A percentile compares a stretch with the other conserved stretches of the same genome.
Conservation (phyloP, 2,329 filamentous ascomycete species). For the Plectosphaerella sp. region DNA sequence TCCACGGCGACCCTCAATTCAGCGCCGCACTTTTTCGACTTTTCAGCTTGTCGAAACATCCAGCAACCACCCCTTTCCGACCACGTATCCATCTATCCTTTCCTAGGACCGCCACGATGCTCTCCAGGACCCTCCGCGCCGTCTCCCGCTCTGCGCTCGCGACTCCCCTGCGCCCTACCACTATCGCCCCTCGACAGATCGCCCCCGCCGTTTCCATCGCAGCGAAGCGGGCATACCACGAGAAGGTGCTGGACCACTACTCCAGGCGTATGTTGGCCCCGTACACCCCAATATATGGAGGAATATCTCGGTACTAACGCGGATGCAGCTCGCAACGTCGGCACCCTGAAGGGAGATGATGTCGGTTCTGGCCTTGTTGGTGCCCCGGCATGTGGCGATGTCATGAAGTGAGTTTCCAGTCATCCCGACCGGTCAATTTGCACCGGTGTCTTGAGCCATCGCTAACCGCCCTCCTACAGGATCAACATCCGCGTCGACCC, state of each 20-base stretch:
- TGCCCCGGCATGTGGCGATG: constrained; percentile 83
- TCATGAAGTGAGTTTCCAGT: constrained; percentile 61
- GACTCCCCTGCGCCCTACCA: constrained; percentile 31
- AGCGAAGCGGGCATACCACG: constrained; percentile 44
- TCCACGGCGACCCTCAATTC: not conserved
- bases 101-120: constrained; percentile 28
- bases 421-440: not conserved
- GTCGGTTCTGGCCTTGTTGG: constrained; percentile 91
- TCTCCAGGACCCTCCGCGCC: constrained; percentile 40
- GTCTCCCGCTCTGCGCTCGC: constrained; percentile 38
- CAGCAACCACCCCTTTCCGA: not conserved
- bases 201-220: constrained; percentile 33
- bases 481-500: constrained; percentile 85
- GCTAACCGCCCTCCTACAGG: constrained; percentile 24
- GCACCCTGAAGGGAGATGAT: constrained; percentile 71
- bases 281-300: constrained; percentile 31
- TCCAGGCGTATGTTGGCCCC: constrained; percentile 63
- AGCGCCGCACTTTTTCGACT: constrained; percentile 1
- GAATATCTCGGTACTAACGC: constrained; percentile 28
- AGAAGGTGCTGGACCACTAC: constrained; percentile 76
- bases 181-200: constrained; percentile 34
- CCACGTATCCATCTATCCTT: constrained; percentile 3
- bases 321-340: constrained; percentile 51
- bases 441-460: too few species aligned
- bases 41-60: constrained; percentile 4